Evolutionary conservation across 2,329 filamentous ascomycete species (phyloP).

Genomic region (Amauroascus niger): DNA sequence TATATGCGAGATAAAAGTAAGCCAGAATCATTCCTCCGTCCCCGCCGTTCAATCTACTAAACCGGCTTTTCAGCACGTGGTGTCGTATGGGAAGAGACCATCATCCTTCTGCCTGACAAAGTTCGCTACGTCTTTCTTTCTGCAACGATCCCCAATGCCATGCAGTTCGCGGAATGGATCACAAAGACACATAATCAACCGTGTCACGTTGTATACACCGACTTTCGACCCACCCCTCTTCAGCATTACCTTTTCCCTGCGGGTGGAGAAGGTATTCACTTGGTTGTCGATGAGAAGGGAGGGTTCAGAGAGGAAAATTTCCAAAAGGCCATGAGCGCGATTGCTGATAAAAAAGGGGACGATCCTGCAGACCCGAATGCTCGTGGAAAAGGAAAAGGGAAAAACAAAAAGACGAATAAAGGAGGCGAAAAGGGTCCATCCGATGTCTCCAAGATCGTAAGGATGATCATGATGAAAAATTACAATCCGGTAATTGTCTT

Average conservation of each 20-base stretch:
- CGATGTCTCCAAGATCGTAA: constrained; percentile 95
- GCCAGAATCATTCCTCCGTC: constrained; percentile 10
- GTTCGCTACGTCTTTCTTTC: constrained; percentile 98
- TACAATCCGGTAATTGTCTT: constrained; percentile 99
- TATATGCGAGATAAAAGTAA: constrained; percentile 83
- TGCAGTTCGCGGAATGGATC: constrained; percentile 99
- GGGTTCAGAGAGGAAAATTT: constrained; percentile 96
- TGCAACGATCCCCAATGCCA: constrained; percentile 95
- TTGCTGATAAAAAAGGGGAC: constrained; percentile 77
- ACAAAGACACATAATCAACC: constrained; percentile 95
- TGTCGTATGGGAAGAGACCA: constrained; percentile 99
- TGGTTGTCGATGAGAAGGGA: constrained; percentile 94
- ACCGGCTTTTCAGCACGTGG: constrained; percentile 50
- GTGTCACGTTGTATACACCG: constrained; percentile 97
- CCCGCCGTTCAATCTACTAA: constrained; percentile 16
- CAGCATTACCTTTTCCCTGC: constrained; percentile 97
- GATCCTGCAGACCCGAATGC: constrained; percentile 71
- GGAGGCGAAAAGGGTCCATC: constrained; percentile 61
- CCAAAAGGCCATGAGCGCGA: constrained; percentile 84
- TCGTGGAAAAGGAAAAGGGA: constrained; percentile 75
- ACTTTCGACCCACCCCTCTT: constrained; percentile 90
- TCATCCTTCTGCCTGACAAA: constrained; percentile 95
- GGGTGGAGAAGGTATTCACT: constrained; percentile 81
- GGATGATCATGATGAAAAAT: constrained; percentile 96
- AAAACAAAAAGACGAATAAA: constrained; percentile 85